Evolutionary conservation across 257 asterid species (phyloP), one percentile per base, ranked within the genome.

Genomic region (Nicotiana paniculata): DNA sequence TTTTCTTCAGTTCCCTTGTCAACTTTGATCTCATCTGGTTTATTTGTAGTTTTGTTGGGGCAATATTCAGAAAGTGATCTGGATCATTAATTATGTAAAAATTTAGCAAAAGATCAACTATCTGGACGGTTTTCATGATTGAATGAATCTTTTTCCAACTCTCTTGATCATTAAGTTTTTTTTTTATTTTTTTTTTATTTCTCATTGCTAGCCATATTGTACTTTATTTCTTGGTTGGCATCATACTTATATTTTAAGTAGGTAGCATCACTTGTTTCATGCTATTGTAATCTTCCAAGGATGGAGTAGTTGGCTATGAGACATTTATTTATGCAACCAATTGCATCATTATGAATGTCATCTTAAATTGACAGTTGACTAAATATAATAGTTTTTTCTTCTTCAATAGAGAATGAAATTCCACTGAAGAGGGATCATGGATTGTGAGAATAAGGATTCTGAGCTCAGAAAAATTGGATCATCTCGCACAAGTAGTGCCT

Each of bases 401-500:
- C 66, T 39, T 65, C 59, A 83, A 35, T 43, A 81, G 48, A 8
- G 70, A 30, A 63, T 64, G 82, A 59, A 74, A 37, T 76, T 85
- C 17, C n/a, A 8, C 80, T 74, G 70, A 70, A 85, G 30, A 70
- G 85, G 30, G 82, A 81, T 65, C 46, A 87, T 87, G 95, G 95
- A 90, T 84, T 81, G 18, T 64, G 90, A 88, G 63, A 82, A 82
- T 77, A 87, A 16, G 48, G 89, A 82, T 13, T 79, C 79, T 35
- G 91, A 81, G 83, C 62, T 87, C 15, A 84, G 88, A 83, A 77
- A 82, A 79, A 89, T 90, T 75, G 82, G 85, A 46, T 89, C 95
- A 8, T 87, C 89, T 67, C 85, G 86, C 26, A 75, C 89, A 65
- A 91, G 90, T 84, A 84, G 84, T 62, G 86, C 54, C 8, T 15